These are phyloP conservation scores for Erucastrum elatum DNA, from an alignment of 345 rosid species.

Conservation along the genomic window DNA sequence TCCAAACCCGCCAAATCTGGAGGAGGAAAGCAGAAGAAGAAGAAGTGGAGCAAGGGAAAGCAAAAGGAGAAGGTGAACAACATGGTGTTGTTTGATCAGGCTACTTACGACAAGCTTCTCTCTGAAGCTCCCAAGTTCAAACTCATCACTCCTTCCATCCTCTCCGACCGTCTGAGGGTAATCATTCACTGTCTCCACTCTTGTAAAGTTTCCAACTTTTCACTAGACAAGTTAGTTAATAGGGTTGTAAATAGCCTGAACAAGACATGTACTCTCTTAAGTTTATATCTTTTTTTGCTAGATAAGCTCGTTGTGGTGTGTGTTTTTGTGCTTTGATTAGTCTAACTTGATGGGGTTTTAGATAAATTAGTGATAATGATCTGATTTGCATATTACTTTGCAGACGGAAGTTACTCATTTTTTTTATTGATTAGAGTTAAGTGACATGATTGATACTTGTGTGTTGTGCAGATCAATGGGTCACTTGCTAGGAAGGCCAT, in stretches of 20 bases:
- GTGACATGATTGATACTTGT: not conserved
- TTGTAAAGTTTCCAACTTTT: not conserved
- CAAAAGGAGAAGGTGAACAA: constrained; percentile 69
- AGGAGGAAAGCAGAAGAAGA: constrained; percentile 42
- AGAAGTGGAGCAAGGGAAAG: constrained; percentile 65
- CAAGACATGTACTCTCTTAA: no score
- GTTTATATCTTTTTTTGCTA: no score
- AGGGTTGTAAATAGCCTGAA: no score
- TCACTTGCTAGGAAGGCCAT: constrained; percentile 65
- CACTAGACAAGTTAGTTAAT: not conserved
- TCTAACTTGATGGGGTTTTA: not conserved
- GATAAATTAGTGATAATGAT: not conserved
- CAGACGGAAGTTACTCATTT: not conserved
- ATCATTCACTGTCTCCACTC: not conserved
- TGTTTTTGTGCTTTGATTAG: not conserved
- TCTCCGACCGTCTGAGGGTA: constrained; percentile 56
- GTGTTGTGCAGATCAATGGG: constrained; percentile 45
- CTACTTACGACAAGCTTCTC: constrained; percentile 57
- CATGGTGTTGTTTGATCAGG: constrained; percentile 58
- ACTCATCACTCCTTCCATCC: constrained; percentile 47
- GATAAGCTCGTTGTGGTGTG: not conserved
- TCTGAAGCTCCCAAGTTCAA: constrained; percentile 56
- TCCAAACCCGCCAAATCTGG: constrained; percentile 44
- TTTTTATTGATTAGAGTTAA: not conserved
- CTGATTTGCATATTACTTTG: not conserved